Conservation (phyloP, 1,284 basidiomycete species). For the Puccinia polysora region DNA sequence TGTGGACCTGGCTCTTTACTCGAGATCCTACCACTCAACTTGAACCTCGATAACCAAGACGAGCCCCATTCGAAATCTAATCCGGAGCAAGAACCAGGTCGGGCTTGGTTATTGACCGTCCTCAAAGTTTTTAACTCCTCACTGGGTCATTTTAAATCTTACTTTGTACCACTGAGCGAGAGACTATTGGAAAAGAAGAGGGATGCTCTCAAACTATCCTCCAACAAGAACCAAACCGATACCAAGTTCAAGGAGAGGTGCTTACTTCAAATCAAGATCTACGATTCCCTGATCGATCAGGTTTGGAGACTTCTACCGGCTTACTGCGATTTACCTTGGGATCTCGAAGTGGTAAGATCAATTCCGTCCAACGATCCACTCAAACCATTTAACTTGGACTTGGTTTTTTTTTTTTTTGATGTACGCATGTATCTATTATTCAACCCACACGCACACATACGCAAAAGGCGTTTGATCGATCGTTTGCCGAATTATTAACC, state of each 20-base stretch:
- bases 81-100: conserved; percentile 51
- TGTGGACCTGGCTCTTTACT: conserved; percentile 80
- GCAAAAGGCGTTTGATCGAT: conserved; percentile 68
- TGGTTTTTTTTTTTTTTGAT: background rate
- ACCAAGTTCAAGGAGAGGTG: conserved; percentile 36
- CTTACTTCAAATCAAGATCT: conserved; percentile 78
- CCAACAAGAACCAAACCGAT: conserved; percentile 61
- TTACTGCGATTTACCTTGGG: conserved; percentile 73
- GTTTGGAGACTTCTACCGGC: conserved; percentile 70
- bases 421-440: no score
- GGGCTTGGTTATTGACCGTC: conserved; percentile 75
- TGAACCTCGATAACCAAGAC: conserved; percentile 57
- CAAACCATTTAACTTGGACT: background rate
- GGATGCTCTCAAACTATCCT: conserved; percentile 67
- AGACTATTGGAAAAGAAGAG: conserved; percentile 66
- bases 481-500: conserved; percentile 80
- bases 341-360: conserved; percentile 59
- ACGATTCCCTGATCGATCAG: conserved; percentile 85
- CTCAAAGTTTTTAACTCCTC: conserved; percentile 67
- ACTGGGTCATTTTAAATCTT: conserved; percentile 77
- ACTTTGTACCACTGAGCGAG: conserved; percentile 90
- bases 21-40: conserved; percentile 72
- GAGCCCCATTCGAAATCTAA: conserved; percentile 14
- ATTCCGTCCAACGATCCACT: background rate
- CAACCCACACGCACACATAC: no score